Conservation (phyloP, 1,284 basidiomycete genomes). For the Pascua sp. region DNA sequence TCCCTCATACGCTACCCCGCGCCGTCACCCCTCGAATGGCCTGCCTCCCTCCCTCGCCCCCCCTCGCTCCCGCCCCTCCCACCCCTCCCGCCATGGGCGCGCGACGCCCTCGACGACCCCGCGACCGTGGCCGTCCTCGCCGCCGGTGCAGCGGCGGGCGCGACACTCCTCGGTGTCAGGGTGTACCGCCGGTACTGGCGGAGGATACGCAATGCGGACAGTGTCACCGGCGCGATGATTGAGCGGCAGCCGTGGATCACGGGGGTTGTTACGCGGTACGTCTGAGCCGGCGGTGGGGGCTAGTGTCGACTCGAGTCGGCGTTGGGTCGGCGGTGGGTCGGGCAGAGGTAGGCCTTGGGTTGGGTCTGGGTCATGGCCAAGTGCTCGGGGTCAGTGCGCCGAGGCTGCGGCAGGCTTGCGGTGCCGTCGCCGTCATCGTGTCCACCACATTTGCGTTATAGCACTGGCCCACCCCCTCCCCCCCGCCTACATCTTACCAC, state of each 20-base stretch:
- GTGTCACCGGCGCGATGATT: slow-evolving; percentile 61
- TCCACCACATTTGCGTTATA: no score
- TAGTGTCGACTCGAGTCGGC: no score
- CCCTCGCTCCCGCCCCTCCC: not conserved
- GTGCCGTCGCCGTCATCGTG: no score
- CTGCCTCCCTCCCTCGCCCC: not conserved
- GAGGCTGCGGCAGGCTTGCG: no score
- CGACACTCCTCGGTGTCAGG: slow-evolving; percentile 49
- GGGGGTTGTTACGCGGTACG: slow-evolving; percentile 69
- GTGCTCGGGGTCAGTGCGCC: no score
- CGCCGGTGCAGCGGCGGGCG: slow-evolving; percentile 37
- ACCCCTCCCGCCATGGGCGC: slow-evolving; percentile 1
- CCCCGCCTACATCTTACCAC: no score
- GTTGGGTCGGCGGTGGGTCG: no score
- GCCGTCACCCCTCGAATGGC: slow-evolving; percentile 3
- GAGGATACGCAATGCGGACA: slow-evolving; percentile 61
- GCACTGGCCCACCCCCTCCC: no score
- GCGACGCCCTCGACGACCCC: slow-evolving; percentile 25
- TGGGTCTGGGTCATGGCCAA: no score
- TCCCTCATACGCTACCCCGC: no score
- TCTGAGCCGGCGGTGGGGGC: slow-evolving; percentile 2
- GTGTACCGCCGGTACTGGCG: slow-evolving; percentile 54
- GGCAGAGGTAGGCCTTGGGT: no score
- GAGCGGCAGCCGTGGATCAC: slow-evolving; percentile 62
- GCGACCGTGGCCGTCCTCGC: slow-evolving; percentile 34